These are phyloP conservation scores for Liquidambar formosana DNA, from an alignment of 164 flowering plant species.

Conservation along the genomic window DNA sequence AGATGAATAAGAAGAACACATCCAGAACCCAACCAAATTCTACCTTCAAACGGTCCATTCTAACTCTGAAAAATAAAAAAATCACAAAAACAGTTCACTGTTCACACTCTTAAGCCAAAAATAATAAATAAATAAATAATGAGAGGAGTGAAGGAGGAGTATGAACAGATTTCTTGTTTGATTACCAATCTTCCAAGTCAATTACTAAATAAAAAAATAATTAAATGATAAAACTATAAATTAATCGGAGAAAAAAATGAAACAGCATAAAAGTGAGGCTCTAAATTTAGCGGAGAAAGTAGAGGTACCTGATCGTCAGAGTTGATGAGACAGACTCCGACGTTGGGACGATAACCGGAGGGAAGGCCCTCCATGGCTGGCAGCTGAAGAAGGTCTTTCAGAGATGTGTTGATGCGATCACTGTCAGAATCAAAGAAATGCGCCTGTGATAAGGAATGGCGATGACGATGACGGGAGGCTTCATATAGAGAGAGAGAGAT, in stretches of 20 bases:
- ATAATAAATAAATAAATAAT: no score
- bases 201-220: background rate
- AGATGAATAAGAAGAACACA: no score
- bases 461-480: constrained; percentile 21
- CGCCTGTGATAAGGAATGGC: constrained; percentile 12
- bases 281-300: background rate
- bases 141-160: no score
- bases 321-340: constrained; percentile 88
- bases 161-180: no score
- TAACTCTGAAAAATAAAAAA: background rate
- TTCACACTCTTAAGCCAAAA: no score
- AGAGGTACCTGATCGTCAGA: constrained; percentile 59
- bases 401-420: background rate
- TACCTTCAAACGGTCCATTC: background rate
- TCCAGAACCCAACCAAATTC: no score
- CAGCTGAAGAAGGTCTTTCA: constrained; percentile 1
- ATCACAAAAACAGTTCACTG: background rate
- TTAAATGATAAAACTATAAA: background rate
- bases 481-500: background rate
- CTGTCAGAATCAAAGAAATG: background rate
- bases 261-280: no score
- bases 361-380: constrained; percentile 80
- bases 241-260: background rate
- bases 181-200: background rate
- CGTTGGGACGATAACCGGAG: constrained; percentile 86